Evolutionary conservation across 805 yeast genomes (phyloP).

Genomic region (Candida parachauliodes): DNA sequence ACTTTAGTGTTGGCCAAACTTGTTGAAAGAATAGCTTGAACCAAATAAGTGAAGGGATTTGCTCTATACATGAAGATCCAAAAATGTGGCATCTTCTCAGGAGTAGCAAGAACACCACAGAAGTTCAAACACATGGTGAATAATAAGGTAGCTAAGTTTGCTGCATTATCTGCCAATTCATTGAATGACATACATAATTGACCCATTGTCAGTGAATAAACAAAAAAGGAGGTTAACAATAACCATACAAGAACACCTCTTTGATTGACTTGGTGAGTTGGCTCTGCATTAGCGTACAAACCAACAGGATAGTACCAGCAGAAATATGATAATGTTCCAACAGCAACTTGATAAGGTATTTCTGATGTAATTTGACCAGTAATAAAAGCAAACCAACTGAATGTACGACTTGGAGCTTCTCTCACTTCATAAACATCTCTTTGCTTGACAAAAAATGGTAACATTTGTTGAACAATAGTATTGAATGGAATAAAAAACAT

Average conservation of each 20-base stretch:
- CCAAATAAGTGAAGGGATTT: slow-evolving; percentile 66
- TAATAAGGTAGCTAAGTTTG: slow-evolving; percentile 26
- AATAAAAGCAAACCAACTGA: slow-evolving; percentile 40
- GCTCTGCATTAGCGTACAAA: slow-evolving; percentile 19
- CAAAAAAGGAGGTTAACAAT: slow-evolving; percentile 20
- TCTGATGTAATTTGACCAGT: slow-evolving; percentile 62
- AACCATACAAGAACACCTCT: slow-evolving; percentile 41
- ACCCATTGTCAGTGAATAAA: slow-evolving; percentile 26
- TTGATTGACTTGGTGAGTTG: slow-evolving; percentile 17
- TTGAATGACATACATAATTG: slow-evolving; percentile 27
- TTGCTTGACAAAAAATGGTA: slow-evolving; percentile 41
- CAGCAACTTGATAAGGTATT: slow-evolving; percentile 57
- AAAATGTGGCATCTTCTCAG: slow-evolving; percentile 28
- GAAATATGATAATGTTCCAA: slow-evolving; percentile 66
- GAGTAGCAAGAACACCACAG: slow-evolving; percentile 35
- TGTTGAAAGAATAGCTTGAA: slow-evolving; percentile 46
- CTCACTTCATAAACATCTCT: slow-evolving; percentile 47
- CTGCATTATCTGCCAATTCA: slow-evolving; percentile 33
- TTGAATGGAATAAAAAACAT: slow-evolving; percentile 39
- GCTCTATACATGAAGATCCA: slow-evolving; percentile 77
- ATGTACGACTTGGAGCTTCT: slow-evolving; percentile 23
- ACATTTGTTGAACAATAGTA: slow-evolving; percentile 39
- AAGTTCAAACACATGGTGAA: slow-evolving; percentile 33
- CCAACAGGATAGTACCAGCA: slow-evolving; percentile 47
- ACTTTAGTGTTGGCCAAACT: slow-evolving; percentile 34